A percentile compares a stretch with the other conserved stretches of the same genome.
phyloP scores from a whole-genome alignment of 371 early-diverging fungal genomes.

The Rhizopus microsporus region DNA sequence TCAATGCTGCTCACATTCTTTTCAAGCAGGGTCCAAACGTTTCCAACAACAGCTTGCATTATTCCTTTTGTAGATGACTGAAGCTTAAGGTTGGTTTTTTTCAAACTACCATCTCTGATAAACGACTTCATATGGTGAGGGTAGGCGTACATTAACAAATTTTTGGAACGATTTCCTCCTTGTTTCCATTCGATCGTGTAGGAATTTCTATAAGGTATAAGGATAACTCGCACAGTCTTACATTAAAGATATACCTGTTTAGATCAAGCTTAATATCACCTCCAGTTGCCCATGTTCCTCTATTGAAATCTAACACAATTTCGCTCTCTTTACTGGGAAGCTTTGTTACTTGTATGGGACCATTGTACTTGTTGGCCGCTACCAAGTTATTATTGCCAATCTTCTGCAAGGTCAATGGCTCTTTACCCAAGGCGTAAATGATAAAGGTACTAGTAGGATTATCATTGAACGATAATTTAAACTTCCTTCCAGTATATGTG shows the following conservation, averaged over 20 bases:
- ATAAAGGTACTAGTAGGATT: conserved; percentile 35
- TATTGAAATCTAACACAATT: conserved; percentile 37
- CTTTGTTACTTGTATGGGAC: conserved; percentile 54
- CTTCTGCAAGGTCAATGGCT: conserved; percentile 26
- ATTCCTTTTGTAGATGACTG: conserved; percentile 65
- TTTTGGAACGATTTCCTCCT: conserved; percentile 26
- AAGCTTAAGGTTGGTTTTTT: conserved; percentile 25
- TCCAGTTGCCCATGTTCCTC: conserved; percentile 53
- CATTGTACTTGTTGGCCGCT: conserved; percentile 36
- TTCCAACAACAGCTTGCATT: conserved; percentile 64
- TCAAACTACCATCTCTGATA: conserved; percentile 7
- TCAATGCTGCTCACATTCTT: conserved; percentile 29
- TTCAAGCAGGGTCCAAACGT: conserved; percentile 61
- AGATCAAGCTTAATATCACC: conserved; percentile 29
- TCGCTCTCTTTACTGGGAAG: conserved; percentile 40
- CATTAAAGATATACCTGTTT: conserved; percentile 13
- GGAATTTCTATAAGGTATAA: neutral
- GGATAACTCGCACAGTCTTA: neutral
- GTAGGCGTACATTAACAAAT: conserved; percentile 50
- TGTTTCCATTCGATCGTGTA: conserved; percentile 55
- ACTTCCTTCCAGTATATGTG: conserved; percentile 31
- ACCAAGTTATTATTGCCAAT: conserved; percentile 25
- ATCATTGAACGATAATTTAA: conserved; percentile 44
- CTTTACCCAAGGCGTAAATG: conserved; percentile 44
- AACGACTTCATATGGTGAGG: conserved; percentile 59